Base-by-base conservation (phyloP, 495 filamentous ascomycete genomes). In the Elasticomyces elasticus region DNA sequence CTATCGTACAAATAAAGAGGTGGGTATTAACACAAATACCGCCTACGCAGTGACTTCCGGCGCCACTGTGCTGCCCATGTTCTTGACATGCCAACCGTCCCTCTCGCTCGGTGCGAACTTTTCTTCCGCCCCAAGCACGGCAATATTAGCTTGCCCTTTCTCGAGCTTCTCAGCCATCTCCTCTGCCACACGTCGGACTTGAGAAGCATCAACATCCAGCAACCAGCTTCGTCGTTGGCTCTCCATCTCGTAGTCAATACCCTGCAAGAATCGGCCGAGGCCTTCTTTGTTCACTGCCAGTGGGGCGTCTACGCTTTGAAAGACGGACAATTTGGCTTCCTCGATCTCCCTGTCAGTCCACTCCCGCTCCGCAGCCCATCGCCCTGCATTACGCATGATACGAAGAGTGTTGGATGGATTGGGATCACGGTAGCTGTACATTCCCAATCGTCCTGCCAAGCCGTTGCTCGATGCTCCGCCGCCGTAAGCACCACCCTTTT, bases 351-450 rank as follows among this genome's bases (percentile, higher is more conserved):
- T 82, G 22, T 83, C 83, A 0, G 83, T 83, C 92, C 92, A 98
- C 49, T 82, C 67, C 57, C 84, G 85, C 59, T 94, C 84, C 46
- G 84, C 71, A 6, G 94, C 94, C 76, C 86, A 96, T 44, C 79
- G 71, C 15, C 92, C 94, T 9, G 87, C 85, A 58, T 83, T 83
- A 20, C 75, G 71, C 79, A 97, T 94, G 43, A 96, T 84, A 51
- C 79, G 83, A 55, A 97, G 69, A 0, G 86, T 86, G 67, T 95
- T 96, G 53, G 81, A 72, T 9, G 94, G 89, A 65, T 96, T 95
- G n/a, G 94, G 92, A 69, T 98, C 92, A 15, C 92, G 83, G 72
- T 97, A 98, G 55, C 85, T 91, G 71, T 91, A 95, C 71, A 95
- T 91, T 33, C 89, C 88, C 62, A 98, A 96, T 1, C 92, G 62